Evolutionary conservation across 805 yeast species (phyloP).

Genomic region (Hanseniaspora lindneri): DNA sequence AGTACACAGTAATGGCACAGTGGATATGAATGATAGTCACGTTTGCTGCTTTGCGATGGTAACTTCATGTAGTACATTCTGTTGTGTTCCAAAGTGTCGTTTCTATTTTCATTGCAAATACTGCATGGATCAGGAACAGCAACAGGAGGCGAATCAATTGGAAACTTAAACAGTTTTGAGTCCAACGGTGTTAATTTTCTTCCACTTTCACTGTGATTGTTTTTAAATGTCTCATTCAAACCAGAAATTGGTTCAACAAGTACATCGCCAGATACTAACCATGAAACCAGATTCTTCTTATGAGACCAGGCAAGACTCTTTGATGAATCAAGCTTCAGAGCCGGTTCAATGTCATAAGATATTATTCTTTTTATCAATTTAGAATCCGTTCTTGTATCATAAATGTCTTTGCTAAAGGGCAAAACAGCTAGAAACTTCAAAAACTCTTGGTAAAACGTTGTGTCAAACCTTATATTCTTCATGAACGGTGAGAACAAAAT

Average conservation of each 20-base stretch:
- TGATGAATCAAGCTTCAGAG: slow-evolving; percentile 50
- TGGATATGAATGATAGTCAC: slow-evolving; percentile 38
- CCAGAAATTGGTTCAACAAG: slow-evolving; percentile 79
- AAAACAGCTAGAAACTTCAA: slow-evolving; percentile 31
- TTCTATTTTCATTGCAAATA: slow-evolving; percentile 69
- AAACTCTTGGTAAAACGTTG: slow-evolving; percentile 31
- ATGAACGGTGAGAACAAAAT: slow-evolving; percentile 34
- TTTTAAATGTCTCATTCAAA: slow-evolving; percentile 53
- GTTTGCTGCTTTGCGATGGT: slow-evolving; percentile 24
- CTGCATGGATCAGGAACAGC: slow-evolving; percentile 69
- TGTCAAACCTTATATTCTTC: slow-evolving; percentile 34
- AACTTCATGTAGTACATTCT: slow-evolving; percentile 59
- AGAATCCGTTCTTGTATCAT: slow-evolving; percentile 34
- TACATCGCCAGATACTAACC: slow-evolving; percentile 68
- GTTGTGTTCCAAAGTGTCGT: slow-evolving; percentile 61
- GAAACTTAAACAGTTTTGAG: slow-evolving; percentile 34
- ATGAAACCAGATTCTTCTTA: slow-evolving; percentile 48
- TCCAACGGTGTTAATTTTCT: slow-evolving; percentile 20
- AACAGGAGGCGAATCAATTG: slow-evolving; percentile 48
- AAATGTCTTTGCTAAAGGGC: slow-evolving; percentile 28
- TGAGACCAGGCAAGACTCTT: slow-evolving; percentile 53
- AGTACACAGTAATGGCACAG: slow-evolving; percentile 73
- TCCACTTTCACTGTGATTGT: background rate
- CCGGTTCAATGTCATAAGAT: slow-evolving; percentile 69
- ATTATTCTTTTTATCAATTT: slow-evolving; percentile 54